phyloP scores from a whole-genome alignment of 306 rosid genomes.

The Castanea mollissima region DNA sequence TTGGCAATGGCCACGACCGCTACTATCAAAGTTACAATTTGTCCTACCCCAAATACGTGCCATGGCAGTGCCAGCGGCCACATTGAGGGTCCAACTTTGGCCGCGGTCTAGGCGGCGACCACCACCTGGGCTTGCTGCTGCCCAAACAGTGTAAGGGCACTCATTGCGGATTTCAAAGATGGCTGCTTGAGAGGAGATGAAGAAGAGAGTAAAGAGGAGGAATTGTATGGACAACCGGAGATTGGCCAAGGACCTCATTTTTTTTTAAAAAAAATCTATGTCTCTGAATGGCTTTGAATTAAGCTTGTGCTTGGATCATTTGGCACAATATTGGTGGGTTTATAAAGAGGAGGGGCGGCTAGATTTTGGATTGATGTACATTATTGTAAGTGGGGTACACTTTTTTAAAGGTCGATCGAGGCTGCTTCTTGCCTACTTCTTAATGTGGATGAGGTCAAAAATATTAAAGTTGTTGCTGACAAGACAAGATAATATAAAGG shows the following conservation, averaged over 20 bases:
- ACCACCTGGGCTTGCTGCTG: slow-evolving; percentile 23
- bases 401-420: neutral
- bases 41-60: slow-evolving; percentile 32
- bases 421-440: neutral
- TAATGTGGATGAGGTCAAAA: neutral
- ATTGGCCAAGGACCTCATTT: neutral
- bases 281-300: neutral
- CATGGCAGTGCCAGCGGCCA: neutral
- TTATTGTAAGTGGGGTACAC: neutral
- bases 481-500: neutral
- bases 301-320: neutral
- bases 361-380: neutral
- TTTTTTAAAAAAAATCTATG: no score
- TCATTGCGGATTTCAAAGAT: slow-evolving; percentile 14
- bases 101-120: slow-evolving; percentile 7
- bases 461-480: neutral
- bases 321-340: neutral
- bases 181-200: slow-evolving; percentile 20
- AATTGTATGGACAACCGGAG: neutral
- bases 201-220: neutral
- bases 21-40: slow-evolving; percentile 11
- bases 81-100: slow-evolving; percentile 17
- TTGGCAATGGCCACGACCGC: slow-evolving; percentile 23
- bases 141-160: slow-evolving; percentile 31
- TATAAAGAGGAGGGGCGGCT: neutral